Conservation (phyloP, 371 early-diverging fungal genomes). For the Gilbertella persicaria region DNA sequence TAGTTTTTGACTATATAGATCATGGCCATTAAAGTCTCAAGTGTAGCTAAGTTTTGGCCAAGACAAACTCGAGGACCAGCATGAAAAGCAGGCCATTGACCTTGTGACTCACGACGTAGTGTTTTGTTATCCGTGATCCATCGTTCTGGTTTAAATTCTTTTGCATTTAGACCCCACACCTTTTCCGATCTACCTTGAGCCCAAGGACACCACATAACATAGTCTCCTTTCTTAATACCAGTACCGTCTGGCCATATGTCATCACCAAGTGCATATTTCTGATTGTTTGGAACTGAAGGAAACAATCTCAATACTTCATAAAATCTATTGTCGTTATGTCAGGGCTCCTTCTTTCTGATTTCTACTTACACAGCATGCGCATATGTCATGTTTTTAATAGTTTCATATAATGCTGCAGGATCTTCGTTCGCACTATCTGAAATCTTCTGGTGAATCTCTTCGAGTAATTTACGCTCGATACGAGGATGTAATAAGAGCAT, state of each 20-base stretch:
- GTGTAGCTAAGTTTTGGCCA: slow-evolving; percentile 51
- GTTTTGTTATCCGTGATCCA: slow-evolving; percentile 54
- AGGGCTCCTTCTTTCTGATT: slow-evolving; percentile 18
- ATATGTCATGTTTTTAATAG: slow-evolving; percentile 54
- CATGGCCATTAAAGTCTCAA: slow-evolving; percentile 46
- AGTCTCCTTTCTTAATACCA: slow-evolving; percentile 57
- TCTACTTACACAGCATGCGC: slow-evolving; percentile 47
- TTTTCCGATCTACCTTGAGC: slow-evolving; percentile 57
- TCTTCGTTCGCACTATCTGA: slow-evolving; percentile 26
- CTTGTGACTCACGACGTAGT: slow-evolving; percentile 39
- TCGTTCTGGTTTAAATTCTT: slow-evolving; percentile 63
- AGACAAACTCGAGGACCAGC: slow-evolving; percentile 75
- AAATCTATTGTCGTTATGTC: slow-evolving; percentile 5
- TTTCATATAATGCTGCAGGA: slow-evolving; percentile 41
- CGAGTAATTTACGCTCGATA: slow-evolving; percentile 55
- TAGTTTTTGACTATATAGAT: slow-evolving; percentile 39
- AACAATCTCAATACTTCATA: slow-evolving; percentile 73
- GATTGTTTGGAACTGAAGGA: slow-evolving; percentile 71
- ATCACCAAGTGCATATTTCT: slow-evolving; percentile 67
- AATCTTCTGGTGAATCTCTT: slow-evolving; percentile 53
- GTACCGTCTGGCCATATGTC: slow-evolving; percentile 74
- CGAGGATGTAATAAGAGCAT: slow-evolving; percentile 54
- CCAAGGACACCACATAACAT: slow-evolving; percentile 54
- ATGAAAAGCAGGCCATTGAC: slow-evolving; percentile 60
- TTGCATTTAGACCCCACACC: slow-evolving; percentile 65